These are phyloP conservation scores for Camelina hispida DNA, from an alignment of 345 rosid genomes.

Conservation along the genomic window DNA sequence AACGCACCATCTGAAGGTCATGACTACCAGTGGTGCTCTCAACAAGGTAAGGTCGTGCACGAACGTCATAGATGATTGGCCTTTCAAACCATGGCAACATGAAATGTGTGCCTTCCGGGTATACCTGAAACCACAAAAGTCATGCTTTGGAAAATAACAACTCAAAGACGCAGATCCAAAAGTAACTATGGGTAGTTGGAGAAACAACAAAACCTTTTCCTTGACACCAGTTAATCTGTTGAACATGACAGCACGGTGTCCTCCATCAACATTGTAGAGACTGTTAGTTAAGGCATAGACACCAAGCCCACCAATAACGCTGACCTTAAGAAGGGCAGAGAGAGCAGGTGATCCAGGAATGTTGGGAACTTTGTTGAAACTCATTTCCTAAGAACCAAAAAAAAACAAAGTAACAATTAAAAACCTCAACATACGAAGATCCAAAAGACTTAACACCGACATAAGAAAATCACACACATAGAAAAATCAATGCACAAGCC, in stretches of 20 bases:
- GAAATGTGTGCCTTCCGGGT: constrained; percentile 92
- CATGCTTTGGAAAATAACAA: background rate
- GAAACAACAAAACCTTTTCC: constrained; percentile 44
- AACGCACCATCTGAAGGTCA: constrained; percentile 89
- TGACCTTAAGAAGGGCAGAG: constrained; percentile 46
- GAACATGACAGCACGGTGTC: constrained; percentile 51
- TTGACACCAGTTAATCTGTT: constrained; percentile 50
- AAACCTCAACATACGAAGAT: background rate
- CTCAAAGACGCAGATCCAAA: background rate
- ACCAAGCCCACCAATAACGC: constrained; percentile 46
- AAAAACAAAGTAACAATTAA: background rate
- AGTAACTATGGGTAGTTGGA: background rate
- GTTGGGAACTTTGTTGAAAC: constrained; percentile 49
- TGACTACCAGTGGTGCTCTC: constrained; percentile 97
- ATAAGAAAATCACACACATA: background rate
- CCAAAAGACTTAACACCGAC: constrained; percentile 1
- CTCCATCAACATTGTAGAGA: constrained; percentile 50
- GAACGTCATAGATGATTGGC: constrained; percentile 89
- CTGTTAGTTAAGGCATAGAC: constrained; percentile 42
- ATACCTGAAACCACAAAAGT: constrained; percentile 59
- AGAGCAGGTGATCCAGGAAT: constrained; percentile 46
- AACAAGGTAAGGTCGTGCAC: constrained; percentile 87
- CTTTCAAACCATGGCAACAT: constrained; percentile 95
- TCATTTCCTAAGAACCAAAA: constrained; percentile 31
- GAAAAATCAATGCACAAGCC: background rate